phyloP scores from a whole-genome alignment of 2,329 filamentous ascomycete species.

The Pyricularia grisea region DNA sequence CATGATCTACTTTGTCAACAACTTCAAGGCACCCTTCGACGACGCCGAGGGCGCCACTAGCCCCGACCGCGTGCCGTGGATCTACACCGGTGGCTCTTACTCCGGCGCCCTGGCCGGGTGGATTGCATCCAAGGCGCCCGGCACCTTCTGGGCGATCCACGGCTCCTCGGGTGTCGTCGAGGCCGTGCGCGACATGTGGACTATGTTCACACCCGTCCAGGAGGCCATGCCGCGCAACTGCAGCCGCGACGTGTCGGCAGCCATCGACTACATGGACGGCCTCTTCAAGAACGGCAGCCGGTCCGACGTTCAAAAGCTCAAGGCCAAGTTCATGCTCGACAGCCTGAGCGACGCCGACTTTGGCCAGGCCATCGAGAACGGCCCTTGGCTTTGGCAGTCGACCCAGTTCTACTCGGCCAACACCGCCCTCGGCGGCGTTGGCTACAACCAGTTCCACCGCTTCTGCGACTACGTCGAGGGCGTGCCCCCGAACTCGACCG shows the following conservation, averaged over 20 bases:
- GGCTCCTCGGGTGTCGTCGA: slow-evolving; percentile 45
- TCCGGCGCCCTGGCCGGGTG: slow-evolving; percentile 44
- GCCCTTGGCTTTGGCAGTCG: slow-evolving; percentile 47
- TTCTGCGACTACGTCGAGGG: slow-evolving; percentile 43
- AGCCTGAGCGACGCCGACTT: slow-evolving; percentile 34
- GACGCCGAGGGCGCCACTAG: slow-evolving; percentile 26
- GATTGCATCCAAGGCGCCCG: slow-evolving; percentile 37
- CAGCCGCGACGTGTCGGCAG: slow-evolving; percentile 36
- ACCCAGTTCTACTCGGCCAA: slow-evolving; percentile 22
- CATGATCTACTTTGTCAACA: slow-evolving; percentile 29
- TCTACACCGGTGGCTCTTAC: slow-evolving; percentile 45
- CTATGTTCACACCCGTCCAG: slow-evolving; percentile 43
- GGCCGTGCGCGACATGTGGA: slow-evolving; percentile 40
- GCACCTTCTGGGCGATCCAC: slow-evolving; percentile 48
- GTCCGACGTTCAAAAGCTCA: slow-evolving; percentile 31
- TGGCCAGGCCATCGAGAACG: slow-evolving; percentile 37
- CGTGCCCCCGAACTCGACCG: slow-evolving; percentile 23
- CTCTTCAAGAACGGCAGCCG: slow-evolving; percentile 26
- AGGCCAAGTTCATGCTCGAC: slow-evolving; percentile 38
- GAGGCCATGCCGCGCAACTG: slow-evolving; percentile 47
- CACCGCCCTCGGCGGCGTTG: slow-evolving; percentile 19
- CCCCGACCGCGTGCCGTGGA: slow-evolving; percentile 41
- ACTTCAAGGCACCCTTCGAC: slow-evolving; percentile 40
- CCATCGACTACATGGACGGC: slow-evolving; percentile 41
- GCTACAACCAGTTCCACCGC: slow-evolving; percentile 28